Base-by-base conservation (phyloP, 148 eudicot species). In the Pharnaceum exiguum region DNA sequence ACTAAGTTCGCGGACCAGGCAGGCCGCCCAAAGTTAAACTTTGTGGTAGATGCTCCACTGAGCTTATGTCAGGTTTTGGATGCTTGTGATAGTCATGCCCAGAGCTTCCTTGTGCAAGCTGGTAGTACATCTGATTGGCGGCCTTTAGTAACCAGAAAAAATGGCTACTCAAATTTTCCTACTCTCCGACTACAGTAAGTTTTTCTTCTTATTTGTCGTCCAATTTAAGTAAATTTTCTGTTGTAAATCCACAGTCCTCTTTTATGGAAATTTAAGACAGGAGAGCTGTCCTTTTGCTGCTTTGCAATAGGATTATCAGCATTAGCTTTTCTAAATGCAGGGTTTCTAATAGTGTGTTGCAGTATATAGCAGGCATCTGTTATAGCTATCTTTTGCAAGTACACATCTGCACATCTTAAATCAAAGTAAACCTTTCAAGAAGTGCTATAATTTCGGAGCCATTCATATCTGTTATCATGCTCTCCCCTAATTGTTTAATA, bases 101-200 rank as follows among this genome's bases (percentile, higher is more conserved):
- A 72, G 57, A 79, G 52, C 46, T 56, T 69, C 67, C 75, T 81
- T 24, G 23, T 36, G 55, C 82, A 80, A 50, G 82, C 94, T 53
- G 84, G 86, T 55, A 75, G 89, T 70, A 59, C 59, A 10, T 89
- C 99, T 39, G 95, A 94, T 13, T 94, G 96, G 96, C 79, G 85
- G 45, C 71, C 87, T 33, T 62, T 74, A 31, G 84, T 93, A 9
- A 39, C 60, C 54, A 83, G 91, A 74, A 89, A 83, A 79, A 64
- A 78, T 27, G 89, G 95, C 39, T 84, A 72, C 66, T 72, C 56
- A 57, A 82, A 79, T 67, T 80, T 49, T 10, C 95, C 98, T 38
- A 93, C 86, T 2, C 32, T 83, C 23, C 82, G 96, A 7, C 57
- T 93, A 47, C 84, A 83, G 98, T 93, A 85, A 85, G 98, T 79